These are phyloP conservation scores for Hanseniaspora pseudoguilliermondii DNA, from an alignment of 805 yeast genomes.

Conservation along the genomic window DNA sequence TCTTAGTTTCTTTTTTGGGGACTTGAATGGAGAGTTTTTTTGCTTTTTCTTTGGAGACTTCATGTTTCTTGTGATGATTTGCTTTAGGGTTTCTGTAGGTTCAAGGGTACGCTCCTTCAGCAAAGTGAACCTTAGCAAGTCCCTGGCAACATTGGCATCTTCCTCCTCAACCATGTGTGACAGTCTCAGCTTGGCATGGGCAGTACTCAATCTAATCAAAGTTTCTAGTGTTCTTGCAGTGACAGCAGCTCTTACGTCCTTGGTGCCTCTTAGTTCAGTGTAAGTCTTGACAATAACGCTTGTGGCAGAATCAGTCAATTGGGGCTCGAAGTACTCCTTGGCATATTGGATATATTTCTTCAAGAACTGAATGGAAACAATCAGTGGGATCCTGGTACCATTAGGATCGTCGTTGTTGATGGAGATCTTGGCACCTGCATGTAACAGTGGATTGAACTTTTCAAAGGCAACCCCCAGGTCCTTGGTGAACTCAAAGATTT, in stretches of 20 bases:
- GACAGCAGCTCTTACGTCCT: conserved; percentile 79
- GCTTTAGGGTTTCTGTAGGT: conserved; percentile 16
- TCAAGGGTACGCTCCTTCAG: conserved; percentile 32
- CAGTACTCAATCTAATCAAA: conserved; percentile 84
- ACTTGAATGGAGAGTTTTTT: conserved; percentile 23
- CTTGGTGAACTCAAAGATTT: conserved; percentile 10
- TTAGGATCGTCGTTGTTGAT: conserved; percentile 26
- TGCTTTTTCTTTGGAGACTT: conserved; percentile 16
- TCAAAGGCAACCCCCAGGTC: conserved; percentile 43
- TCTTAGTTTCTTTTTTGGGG: conserved; percentile 26
- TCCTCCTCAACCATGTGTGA: conserved; percentile 57
- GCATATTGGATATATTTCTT: conserved; percentile 91
- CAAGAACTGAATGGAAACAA: conserved; percentile 69
- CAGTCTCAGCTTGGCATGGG: conserved; percentile 89
- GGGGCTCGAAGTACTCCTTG: conserved; percentile 74
- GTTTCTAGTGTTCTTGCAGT: conserved; percentile 95
- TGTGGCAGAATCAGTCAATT: conserved; percentile 61
- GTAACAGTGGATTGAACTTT: conserved; percentile 67
- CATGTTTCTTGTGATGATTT: conserved; percentile 17
- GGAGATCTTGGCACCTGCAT: conserved; percentile 56
- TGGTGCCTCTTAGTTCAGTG: conserved; percentile 69
- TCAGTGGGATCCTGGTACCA: conserved; percentile 30
- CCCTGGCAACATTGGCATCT: conserved; percentile 81
- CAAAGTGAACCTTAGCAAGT: conserved; percentile 69
- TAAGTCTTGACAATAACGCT: conserved; percentile 70